Percentiles rank a stretch among this genome's conserved stretches.
These are phyloP conservation scores for Lactifluus hygrophoroides DNA, from an alignment of 768 basidiomycete genomes.

Conservation along the genomic window DNA sequence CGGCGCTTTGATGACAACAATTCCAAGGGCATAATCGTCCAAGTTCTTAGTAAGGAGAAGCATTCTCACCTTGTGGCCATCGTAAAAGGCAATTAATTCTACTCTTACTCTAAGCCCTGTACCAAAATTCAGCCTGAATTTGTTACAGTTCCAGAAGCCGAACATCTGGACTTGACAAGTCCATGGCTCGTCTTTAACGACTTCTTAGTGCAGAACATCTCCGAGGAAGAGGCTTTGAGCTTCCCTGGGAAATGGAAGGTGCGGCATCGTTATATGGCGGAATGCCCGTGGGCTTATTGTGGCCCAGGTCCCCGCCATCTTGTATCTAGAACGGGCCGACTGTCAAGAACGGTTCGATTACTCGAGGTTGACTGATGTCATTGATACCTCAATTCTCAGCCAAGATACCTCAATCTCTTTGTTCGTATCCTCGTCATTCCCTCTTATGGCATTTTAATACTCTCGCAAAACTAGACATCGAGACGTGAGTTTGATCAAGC, in stretches of 20 bases:
- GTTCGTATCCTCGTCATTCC: constrained; percentile 35
- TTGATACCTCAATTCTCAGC: constrained; percentile 69
- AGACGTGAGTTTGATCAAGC: constrained; percentile 63
- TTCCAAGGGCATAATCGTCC: constrained; percentile 67
- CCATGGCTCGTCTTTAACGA: constrained; percentile 97
- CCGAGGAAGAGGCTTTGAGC: constrained; percentile 80
- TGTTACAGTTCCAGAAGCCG: constrained; percentile 59
- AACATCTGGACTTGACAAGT: constrained; percentile 33
- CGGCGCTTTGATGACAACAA: neutral
- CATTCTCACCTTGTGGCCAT: constrained; percentile 83
- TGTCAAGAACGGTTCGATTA: constrained; percentile 50
- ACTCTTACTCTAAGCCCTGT: neutral
- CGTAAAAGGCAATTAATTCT: constrained; percentile 53
- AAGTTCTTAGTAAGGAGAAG: constrained; percentile 63
- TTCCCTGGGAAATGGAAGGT: constrained; percentile 94
- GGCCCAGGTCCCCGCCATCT: constrained; percentile 68
- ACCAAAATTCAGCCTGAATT: neutral
- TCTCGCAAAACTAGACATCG: constrained; percentile 50
- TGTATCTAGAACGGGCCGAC: constrained; percentile 82
- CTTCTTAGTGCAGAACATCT: constrained; percentile 78
- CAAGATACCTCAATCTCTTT: constrained; percentile 83
- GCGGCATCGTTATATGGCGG: constrained; percentile 12
- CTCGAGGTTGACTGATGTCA: constrained; percentile 48
- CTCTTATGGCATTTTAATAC: neutral
- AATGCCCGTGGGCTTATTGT: neutral